Conservation (phyloP, 306 rosid genomes). For the Quercus engelmannii region DNA sequence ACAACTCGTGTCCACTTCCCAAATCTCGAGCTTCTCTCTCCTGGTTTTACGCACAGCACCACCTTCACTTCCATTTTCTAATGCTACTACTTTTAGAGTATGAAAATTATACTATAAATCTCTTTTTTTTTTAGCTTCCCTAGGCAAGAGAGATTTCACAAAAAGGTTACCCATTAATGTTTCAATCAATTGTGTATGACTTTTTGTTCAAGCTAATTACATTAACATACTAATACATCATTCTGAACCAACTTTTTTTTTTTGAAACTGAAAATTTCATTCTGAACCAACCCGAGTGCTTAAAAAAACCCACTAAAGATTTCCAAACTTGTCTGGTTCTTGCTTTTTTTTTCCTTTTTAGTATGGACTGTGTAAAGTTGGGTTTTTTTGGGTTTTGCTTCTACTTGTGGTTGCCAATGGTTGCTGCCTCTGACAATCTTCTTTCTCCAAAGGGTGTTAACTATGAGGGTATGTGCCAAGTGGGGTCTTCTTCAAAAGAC, state of each 20-base stretch:
- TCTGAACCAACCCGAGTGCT: background rate
- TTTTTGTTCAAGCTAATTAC: background rate
- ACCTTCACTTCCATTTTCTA: slow-evolving; percentile 6
- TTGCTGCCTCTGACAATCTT: slow-evolving; percentile 49
- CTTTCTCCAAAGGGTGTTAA: slow-evolving; percentile 97
- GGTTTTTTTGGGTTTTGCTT: slow-evolving; percentile 25
- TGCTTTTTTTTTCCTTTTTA: slow-evolving; percentile 17
- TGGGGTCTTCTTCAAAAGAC: slow-evolving; percentile 3
- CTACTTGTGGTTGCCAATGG: slow-evolving; percentile 28
- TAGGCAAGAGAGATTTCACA: slow-evolving; percentile 31
- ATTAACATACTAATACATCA: background rate
- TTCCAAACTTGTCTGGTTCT: slow-evolving; percentile 26
- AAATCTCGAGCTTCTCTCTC: slow-evolving; percentile 63
- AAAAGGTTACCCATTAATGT: slow-evolving; percentile 15
- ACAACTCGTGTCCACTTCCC: slow-evolving; percentile 62
- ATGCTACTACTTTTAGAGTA: background rate
- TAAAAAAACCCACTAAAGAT: slow-evolving; percentile 31
- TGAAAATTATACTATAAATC: background rate
- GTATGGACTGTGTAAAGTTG: slow-evolving; percentile 36
- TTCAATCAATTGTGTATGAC: background rate
- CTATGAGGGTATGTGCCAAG: slow-evolving; percentile 64
- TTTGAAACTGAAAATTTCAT: no score
- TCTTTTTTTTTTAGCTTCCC: slow-evolving; percentile 16
- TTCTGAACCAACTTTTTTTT: background rate
- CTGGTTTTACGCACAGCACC: slow-evolving; percentile 25